Evolutionary conservation across 1,139 yeast species (phyloP), one percentile per base, ranked within the genome.

Genomic region (Sugiyamaella paludigena): DNA sequence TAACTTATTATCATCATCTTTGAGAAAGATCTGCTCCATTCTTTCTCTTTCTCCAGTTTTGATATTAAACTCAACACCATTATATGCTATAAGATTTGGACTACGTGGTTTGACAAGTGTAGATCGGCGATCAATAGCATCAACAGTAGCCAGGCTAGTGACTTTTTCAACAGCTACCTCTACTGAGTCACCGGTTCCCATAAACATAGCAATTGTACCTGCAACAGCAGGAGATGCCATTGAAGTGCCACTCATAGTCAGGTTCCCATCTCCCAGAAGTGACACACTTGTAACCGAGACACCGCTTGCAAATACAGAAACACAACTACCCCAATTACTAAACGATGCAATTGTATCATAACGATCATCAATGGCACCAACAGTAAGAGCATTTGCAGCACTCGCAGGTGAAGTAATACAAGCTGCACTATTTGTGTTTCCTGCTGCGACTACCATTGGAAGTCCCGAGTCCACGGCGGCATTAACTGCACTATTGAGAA

Each of bases 291-390:
- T 50, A 11, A 91, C 84, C 34, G 73, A 72, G 0, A 84, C 86
- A 0, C 97, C 97, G 47, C 92, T 80, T 1, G 96, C 91, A 69
- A 87, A 85, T 2, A 89, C 70, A 61, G 87, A 88, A 7, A 91
- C 95, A 65, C 97, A 89, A 26, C 76, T 71, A 0, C 96, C 97
- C 91, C 94, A 89, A 60, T 89, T 89, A 19, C 95, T 81, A 62
- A 89, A 91, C 7, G 77, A 66, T 0, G 97, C 94, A 36, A 88
- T 73, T 0, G 76, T 64, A 58, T 87, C 95, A 24, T 75, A 75
- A 33, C 76, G 65, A 61, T 85, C 95, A 64, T 88, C 94, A 44
- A 88, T 81, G 1, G 97, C 96, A 0, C 96, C 97, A 1, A 89
- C 96, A 0, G 96, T 84, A 1, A 88, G 79, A 0, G 92, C 94